Conservation (phyloP, 2,329 filamentous ascomycete genomes). For the Aspergillus niger region DNA sequence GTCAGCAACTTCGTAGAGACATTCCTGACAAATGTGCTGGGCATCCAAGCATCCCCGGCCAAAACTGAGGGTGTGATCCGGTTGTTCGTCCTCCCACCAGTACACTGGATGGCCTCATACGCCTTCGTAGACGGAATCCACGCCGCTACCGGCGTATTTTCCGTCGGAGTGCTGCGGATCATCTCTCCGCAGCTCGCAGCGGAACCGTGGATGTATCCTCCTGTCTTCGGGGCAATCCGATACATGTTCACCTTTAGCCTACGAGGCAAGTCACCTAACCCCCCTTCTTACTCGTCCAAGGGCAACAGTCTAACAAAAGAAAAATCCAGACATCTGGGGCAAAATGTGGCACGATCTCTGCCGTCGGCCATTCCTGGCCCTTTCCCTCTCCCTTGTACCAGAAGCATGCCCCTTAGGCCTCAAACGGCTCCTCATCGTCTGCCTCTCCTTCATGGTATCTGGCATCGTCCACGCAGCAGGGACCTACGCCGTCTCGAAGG, state of each 20-base stretch:
- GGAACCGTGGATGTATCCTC: conserved; percentile 24
- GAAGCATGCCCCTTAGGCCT: background rate
- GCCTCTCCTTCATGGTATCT: conserved; percentile 17
- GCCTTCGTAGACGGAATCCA: conserved; percentile 20
- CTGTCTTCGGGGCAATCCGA: conserved; percentile 16
- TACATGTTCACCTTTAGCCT: conserved; percentile 15
- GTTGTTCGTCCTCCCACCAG: conserved; percentile 14
- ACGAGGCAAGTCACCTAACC: conserved; percentile 9
- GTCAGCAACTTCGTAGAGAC: conserved; percentile 4
- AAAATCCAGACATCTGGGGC: conserved; percentile 20
- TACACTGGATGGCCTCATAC: conserved; percentile 19
- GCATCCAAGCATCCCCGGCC: conserved; percentile 2
- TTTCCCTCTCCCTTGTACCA: conserved; percentile 11
- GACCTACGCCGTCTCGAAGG: conserved; percentile 16
- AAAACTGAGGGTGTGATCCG: conserved; percentile 7
- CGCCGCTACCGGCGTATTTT: conserved; percentile 9
- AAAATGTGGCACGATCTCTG: conserved; percentile 24
- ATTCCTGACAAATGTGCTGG: background rate
- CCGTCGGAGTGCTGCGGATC: conserved; percentile 8
- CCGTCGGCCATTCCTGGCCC: conserved; percentile 17
- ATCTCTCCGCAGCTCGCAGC: conserved; percentile 4
- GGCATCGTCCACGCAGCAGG: conserved; percentile 17
- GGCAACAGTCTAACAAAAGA: background rate
- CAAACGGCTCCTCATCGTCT: conserved; percentile 9
- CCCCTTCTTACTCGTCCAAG: background rate